A percentile compares a stretch with the other conserved stretches of the same genome.
phyloP scores from a whole-genome alignment of 129 eudicot species.

The Logfia minima region DNA sequence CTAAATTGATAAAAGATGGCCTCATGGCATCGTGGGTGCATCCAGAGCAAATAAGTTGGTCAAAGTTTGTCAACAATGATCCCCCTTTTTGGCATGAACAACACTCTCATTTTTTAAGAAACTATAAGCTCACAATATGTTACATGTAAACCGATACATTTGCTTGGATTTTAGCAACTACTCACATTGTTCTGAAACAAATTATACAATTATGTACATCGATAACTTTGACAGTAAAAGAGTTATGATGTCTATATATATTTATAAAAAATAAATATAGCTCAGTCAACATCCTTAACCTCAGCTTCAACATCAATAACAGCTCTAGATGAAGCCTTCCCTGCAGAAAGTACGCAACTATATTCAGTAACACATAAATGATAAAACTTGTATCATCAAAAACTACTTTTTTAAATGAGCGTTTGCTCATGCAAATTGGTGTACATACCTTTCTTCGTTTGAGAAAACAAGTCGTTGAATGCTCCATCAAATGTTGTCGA shows the following conservation, averaged over 20 bases:
- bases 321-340: conserved; percentile 52
- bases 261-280: neutral
- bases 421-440: neutral
- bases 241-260: conserved; percentile 14
- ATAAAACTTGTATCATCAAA: neutral
- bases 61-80: neutral
- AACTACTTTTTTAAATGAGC: neutral
- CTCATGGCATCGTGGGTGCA: too few relatives aligned
- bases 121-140: neutral
- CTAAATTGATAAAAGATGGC: too few relatives aligned
- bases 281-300: conserved; percentile 71
- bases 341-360: conserved; percentile 36
- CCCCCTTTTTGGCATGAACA: neutral
- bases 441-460: conserved; percentile 56
- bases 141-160: conserved; percentile 3
- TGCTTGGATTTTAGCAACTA: conserved; percentile 10
- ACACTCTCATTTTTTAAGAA: too few relatives aligned
- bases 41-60: too few relatives aligned
- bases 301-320: conserved; percentile 89
- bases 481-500: conserved; percentile 54
- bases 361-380: neutral
- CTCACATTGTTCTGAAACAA: conserved; percentile 18
- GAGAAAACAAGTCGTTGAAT: conserved; percentile 53
- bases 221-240: neutral
- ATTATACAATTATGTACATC: conserved; percentile 30